These are phyloP conservation scores for Bromus sterilis DNA, from an alignment of 176 grass and related monocot genomes.

Conservation along the genomic window DNA sequence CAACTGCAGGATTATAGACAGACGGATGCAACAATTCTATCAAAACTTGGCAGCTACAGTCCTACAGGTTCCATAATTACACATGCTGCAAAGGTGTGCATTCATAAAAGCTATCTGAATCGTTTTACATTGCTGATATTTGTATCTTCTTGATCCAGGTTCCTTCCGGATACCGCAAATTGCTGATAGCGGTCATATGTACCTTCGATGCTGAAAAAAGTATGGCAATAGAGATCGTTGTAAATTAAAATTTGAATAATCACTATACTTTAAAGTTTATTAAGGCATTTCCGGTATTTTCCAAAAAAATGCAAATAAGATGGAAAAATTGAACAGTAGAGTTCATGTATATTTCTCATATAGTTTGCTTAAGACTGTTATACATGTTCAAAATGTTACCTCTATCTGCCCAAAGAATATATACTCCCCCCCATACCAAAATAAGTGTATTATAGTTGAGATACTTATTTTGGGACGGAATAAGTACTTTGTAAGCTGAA, in stretches of 20 bases:
- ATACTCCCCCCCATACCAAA: not conserved
- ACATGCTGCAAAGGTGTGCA: not conserved
- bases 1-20: not conserved
- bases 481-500: too few relatives aligned
- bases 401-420: not conserved
- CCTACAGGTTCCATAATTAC: not conserved
- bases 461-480: too few relatives aligned
- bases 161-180: constrained; percentile 11
- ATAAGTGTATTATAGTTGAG: too few relatives aligned
- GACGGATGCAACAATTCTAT: not conserved
- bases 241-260: not conserved
- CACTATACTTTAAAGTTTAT: not conserved
- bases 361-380: not conserved
- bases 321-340: not conserved
- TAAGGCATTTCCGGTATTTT: not conserved
- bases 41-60: not conserved
- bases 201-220: constrained; percentile 43
- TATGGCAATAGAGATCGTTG: not conserved
- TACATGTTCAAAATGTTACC: not conserved
- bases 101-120: not conserved
- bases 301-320: not conserved
- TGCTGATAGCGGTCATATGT: constrained; percentile 41
- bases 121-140: constrained; percentile 28
- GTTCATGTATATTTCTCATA: not conserved
- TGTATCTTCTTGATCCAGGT: constrained; percentile 1